phyloP scores from a whole-genome alignment of 108 stramenopile species.

The Seminavis robusta region DNA sequence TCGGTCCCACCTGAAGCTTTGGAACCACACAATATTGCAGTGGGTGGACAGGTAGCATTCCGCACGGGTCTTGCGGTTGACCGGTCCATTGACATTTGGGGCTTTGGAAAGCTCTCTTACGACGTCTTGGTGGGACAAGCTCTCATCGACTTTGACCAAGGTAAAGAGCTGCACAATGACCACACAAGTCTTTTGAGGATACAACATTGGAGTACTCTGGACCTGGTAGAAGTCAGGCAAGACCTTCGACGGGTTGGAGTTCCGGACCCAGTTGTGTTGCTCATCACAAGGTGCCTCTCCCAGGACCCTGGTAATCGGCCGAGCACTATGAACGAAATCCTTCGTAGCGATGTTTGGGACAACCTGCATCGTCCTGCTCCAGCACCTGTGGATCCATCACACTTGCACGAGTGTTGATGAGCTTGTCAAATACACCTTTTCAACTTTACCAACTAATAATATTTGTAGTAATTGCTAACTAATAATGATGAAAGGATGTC shows the following conservation, averaged over 20 bases:
- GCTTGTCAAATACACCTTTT: too few species aligned
- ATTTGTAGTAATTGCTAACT: too few species aligned
- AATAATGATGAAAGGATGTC: too few species aligned
- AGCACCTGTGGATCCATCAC: too few species aligned
- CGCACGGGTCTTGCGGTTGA: slow-evolving; percentile 20
- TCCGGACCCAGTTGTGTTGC: slow-evolving; percentile 26
- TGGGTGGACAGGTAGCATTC: slow-evolving; percentile 17
- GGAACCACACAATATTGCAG: slow-evolving; percentile 2
- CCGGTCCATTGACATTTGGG: slow-evolving; percentile 70
- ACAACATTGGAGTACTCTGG: slow-evolving; percentile 24
- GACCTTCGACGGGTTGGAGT: slow-evolving; percentile 28
- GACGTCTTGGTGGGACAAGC: slow-evolving; percentile 74
- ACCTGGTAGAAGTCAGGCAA: slow-evolving; percentile 18
- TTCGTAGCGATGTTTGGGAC: slow-evolving; percentile 43
- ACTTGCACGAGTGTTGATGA: too few species aligned
- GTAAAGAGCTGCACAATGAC: slow-evolving; percentile 8
- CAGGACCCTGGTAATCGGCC: slow-evolving; percentile 20
- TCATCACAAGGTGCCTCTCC: slow-evolving; percentile 40
- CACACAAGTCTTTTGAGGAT: slow-evolving; percentile 13
- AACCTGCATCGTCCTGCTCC: too few species aligned
- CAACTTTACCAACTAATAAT: too few species aligned
- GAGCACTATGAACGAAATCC: slow-evolving; percentile 24
- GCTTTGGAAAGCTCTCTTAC: slow-evolving; percentile 73
- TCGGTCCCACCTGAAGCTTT: slow-evolving; percentile 73
- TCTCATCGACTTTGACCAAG: slow-evolving; percentile 40